Conservation (phyloP, 2,329 filamentous ascomycete species). For the Colletotrichum theobromicola region DNA sequence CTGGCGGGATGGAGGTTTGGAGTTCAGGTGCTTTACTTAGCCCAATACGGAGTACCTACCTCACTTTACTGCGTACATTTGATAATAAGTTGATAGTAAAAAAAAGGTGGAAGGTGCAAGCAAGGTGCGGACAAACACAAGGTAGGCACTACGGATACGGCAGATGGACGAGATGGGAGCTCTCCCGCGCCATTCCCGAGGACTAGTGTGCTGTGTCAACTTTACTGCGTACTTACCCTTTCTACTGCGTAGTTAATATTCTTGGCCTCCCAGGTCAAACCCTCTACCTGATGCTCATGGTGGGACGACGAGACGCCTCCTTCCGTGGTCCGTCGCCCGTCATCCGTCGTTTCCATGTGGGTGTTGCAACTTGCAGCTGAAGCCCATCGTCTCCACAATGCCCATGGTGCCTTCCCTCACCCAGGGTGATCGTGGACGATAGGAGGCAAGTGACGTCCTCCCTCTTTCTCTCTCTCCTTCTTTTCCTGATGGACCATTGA, state of each 20-base stretch:
- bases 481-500: neutral
- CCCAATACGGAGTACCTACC: too few relatives aligned
- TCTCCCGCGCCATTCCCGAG: constrained; percentile 10
- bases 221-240: neutral
- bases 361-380: neutral
- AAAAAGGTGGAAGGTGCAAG: neutral
- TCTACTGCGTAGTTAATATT: neutral
- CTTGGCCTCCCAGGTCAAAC: neutral
- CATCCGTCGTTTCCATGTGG: neutral
- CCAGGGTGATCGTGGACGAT: neutral
- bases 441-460: neutral
- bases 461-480: neutral
- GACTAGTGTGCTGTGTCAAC: neutral
- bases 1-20: neutral
- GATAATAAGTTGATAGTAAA: neutral
- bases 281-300: neutral
- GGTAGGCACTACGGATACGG: neutral
- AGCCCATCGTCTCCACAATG: neutral
- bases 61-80: too few relatives aligned
- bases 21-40: constrained; percentile 1
- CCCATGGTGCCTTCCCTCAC: neutral
- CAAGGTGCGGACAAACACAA: neutral
- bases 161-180: neutral
- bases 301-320: constrained; percentile 15
- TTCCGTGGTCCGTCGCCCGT: constrained; percentile 3